phyloP scores from a whole-genome alignment of 2,329 filamentous ascomycete species.

The Emergomyces pasteurianus region DNA sequence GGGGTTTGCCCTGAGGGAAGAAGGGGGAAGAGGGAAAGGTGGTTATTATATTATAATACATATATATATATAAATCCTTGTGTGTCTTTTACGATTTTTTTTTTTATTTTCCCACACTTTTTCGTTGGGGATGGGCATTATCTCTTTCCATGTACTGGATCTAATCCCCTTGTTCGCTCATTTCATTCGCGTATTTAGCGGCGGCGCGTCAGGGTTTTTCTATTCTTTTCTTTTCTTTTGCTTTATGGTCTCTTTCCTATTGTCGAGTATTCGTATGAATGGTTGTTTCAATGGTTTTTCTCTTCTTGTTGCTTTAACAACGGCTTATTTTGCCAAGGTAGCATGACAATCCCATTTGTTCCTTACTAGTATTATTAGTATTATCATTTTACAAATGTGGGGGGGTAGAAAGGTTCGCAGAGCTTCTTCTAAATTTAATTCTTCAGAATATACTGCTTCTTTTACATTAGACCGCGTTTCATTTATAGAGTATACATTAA shows the following conservation, averaged over 20 bases:
- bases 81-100: too few relatives aligned
- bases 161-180: background rate
- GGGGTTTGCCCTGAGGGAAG: too few relatives aligned
- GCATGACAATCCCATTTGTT: too few relatives aligned
- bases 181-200: background rate
- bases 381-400: background rate
- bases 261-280: background rate
- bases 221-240: background rate
- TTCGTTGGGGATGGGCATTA: background rate
- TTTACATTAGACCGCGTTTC: background rate
- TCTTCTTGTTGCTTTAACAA: background rate
- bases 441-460: background rate
- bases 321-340: background rate
- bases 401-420: background rate
- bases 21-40: too few relatives aligned
- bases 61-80: too few relatives aligned
- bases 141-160: background rate
- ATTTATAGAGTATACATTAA: background rate
- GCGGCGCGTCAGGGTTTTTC: background rate
- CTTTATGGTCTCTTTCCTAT: background rate
- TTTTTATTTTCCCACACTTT: background rate
- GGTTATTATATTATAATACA: too few relatives aligned
- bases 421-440: background rate
- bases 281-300: background rate
- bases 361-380: too few relatives aligned